Percentiles rank a stretch among this genome's conserved stretches.
Conservation (phyloP, 345 rosid species). For the Brassica rapa region DNA sequence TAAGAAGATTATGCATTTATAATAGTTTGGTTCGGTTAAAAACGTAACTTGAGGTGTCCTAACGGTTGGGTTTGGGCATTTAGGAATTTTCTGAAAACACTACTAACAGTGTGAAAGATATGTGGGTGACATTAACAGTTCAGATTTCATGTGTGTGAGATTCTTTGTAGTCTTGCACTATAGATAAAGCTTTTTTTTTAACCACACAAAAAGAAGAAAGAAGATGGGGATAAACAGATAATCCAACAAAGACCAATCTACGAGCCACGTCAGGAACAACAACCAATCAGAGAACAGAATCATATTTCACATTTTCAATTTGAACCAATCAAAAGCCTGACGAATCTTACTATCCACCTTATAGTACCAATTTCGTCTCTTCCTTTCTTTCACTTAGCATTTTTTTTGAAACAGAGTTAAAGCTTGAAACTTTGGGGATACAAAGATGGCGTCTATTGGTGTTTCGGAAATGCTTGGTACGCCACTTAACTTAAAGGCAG, state of each 20-base stretch:
- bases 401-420: too few species aligned
- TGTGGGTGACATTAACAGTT: conserved; percentile 24
- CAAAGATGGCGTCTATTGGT: conserved; percentile 65
- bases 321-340: conserved; percentile 46
- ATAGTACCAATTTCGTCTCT: conserved; percentile 42
- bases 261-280: conserved; percentile 58
- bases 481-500: conserved; percentile 61
- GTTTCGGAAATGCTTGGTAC: conserved; percentile 81
- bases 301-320: conserved; percentile 53
- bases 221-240: conserved; percentile 23
- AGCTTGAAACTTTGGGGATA: not conserved
- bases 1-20: too few species aligned
- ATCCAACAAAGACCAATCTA: conserved; percentile 49
- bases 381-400: conserved; percentile 21
- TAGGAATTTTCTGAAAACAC: too few species aligned
- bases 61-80: too few species aligned
- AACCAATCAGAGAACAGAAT: conserved; percentile 31
- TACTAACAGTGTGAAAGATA: not conserved
- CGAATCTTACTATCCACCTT: conserved; percentile 59
- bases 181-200: conserved; percentile 28
- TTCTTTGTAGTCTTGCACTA: not conserved
- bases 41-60: too few species aligned
- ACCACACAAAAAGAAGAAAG: conserved; percentile 28
- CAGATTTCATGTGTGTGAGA: conserved; percentile 4
- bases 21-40: too few species aligned